Percentiles rank a stretch among this genome's conserved stretches.
phyloP scores from a whole-genome alignment of 164 flowering plant species.

The Piper betle region DNA sequence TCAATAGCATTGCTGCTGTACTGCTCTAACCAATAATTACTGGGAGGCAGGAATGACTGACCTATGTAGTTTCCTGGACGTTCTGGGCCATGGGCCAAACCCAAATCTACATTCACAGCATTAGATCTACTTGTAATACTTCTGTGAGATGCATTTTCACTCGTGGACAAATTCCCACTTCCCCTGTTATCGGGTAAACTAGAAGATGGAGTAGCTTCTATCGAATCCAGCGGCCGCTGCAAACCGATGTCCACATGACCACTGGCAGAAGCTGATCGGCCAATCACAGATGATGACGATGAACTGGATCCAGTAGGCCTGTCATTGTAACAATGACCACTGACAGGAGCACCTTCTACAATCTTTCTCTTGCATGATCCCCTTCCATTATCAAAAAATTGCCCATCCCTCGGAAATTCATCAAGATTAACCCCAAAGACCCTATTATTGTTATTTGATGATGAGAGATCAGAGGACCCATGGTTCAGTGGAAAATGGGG shows the following conservation, averaged over 20 bases:
- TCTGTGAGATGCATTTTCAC: conserved; percentile 27
- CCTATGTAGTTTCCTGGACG: conserved; percentile 35
- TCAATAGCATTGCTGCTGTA: conserved; percentile 22
- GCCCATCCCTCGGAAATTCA: conserved; percentile 36
- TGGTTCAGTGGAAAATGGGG: conserved; percentile 33
- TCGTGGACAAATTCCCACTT: conserved; percentile 12
- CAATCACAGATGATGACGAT: conserved; percentile 17
- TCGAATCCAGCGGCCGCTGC: conserved; percentile 10
- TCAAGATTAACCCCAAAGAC: conserved; percentile 25
- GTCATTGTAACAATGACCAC: conserved; percentile 22
- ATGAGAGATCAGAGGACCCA: conserved; percentile 29
- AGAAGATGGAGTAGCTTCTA: conserved; percentile 23
- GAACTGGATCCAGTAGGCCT: conserved; percentile 45
- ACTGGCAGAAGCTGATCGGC: background rate
- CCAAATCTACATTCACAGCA: conserved; percentile 26
- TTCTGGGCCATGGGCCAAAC: conserved; percentile 24
- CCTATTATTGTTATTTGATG: conserved; percentile 36
- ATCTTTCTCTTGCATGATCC: conserved; percentile 59
- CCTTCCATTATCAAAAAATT: conserved; percentile 37
- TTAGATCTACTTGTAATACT: conserved; percentile 36
- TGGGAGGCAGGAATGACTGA: conserved; percentile 32
- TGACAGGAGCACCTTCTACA: conserved; percentile 36
- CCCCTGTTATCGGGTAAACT: conserved; percentile 23
- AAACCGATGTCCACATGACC: conserved; percentile 25
- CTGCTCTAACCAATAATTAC: conserved; percentile 37